A percentile compares a stretch with the other conserved stretches of the same genome.
phyloP scores from a whole-genome alignment of 176 grass and related monocot species.

The Panicum miliaceum region DNA sequence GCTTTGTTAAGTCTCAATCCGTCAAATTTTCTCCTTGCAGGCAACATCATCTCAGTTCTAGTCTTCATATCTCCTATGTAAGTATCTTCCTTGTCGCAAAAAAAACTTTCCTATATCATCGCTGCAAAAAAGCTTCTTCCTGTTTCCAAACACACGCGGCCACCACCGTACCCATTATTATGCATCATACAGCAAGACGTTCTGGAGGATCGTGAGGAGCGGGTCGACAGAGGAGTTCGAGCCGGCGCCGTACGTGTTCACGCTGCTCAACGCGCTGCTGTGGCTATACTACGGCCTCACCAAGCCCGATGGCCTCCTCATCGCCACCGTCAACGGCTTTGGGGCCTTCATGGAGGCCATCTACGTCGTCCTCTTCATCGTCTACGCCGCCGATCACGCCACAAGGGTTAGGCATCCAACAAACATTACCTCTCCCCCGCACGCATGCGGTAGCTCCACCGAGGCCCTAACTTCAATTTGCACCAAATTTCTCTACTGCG shows the following conservation, averaged over 20 bases:
- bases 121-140: neutral
- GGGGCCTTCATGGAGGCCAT: slow-evolving; percentile 59
- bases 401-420: slow-evolving; percentile 48
- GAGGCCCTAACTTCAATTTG: neutral
- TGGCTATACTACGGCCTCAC: slow-evolving; percentile 83
- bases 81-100: neutral
- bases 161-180: neutral
- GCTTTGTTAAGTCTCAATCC: neutral
- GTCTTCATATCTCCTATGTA: slow-evolving; percentile 79
- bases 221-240: slow-evolving; percentile 66
- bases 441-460: too few relatives aligned
- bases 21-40: slow-evolving; percentile 45
- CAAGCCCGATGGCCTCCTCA: slow-evolving; percentile 63
- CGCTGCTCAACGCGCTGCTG: slow-evolving; percentile 55
- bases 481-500: neutral
- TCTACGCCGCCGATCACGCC: slow-evolving; percentile 41
- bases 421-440: neutral
- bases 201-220: slow-evolving; percentile 56
- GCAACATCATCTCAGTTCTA: slow-evolving; percentile 77
- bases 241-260: slow-evolving; percentile 53
- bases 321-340: slow-evolving; percentile 66
- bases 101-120: neutral
- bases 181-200: slow-evolving; percentile 51
- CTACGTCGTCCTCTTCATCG: slow-evolving; percentile 62
- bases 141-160: neutral